These are phyloP conservation scores for Thalassiosira ordinaria DNA, from an alignment of 352 stramenopile genomes.

Conservation along the genomic window DNA sequence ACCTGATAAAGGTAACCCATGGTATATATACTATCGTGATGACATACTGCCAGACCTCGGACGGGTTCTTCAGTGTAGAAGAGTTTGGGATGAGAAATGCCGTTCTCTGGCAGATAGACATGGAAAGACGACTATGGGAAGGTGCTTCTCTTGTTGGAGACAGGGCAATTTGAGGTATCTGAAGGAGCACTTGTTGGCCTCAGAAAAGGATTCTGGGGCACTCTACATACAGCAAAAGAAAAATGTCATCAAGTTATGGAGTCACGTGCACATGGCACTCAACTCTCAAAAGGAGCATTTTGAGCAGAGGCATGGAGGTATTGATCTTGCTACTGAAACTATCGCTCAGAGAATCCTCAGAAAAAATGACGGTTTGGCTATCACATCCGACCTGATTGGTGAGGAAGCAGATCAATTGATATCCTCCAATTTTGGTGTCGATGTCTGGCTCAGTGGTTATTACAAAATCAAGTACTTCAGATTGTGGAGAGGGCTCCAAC, in stretches of 20 bases:
- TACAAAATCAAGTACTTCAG: slow-evolving; percentile 9
- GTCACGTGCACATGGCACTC: slow-evolving; percentile 7
- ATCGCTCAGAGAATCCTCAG: slow-evolving; percentile 2
- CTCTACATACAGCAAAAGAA: slow-evolving; percentile 18
- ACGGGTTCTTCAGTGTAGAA: background rate
- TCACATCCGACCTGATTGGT: slow-evolving; percentile 16
- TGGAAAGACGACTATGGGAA: background rate
- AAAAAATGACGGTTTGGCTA: slow-evolving; percentile 7
- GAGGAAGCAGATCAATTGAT: background rate
- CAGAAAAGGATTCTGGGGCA: background rate
- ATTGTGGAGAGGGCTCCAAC: slow-evolving; percentile 4
- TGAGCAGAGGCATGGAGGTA: slow-evolving; percentile 2
- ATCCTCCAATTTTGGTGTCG: background rate
- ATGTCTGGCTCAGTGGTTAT: slow-evolving; percentile 5
- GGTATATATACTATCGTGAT: background rate
- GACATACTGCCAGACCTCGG: slow-evolving; percentile 14
- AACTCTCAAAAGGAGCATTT: slow-evolving; percentile 18
- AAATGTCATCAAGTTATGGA: slow-evolving; percentile 15
- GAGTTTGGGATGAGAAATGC: slow-evolving; percentile 1
- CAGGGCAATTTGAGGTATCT: background rate
- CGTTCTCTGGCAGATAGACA: background rate
- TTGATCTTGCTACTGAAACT: slow-evolving; percentile 17
- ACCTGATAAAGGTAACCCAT: background rate
- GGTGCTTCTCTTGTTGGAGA: slow-evolving; percentile 11
- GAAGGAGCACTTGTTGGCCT: slow-evolving; percentile 8